These are phyloP conservation scores for Calonectria fujianensis DNA, from an alignment of 2,329 filamentous ascomycete species.

Conservation along the genomic window DNA sequence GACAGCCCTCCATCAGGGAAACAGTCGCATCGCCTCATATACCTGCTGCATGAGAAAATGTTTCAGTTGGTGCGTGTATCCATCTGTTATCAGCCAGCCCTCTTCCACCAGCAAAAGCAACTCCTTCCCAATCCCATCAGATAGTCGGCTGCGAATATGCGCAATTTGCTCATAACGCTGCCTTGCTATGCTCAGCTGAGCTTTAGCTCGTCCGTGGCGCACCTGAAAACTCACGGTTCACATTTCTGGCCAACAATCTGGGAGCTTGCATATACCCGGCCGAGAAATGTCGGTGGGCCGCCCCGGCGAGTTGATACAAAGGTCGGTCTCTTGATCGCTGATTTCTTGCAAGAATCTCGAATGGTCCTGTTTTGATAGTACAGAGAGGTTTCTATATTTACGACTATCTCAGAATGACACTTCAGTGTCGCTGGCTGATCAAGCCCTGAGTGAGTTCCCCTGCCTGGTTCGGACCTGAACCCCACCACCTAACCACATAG, in stretches of 20 bases:
- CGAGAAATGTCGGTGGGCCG: not conserved
- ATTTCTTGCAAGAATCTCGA: not conserved
- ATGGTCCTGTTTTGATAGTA: not conserved
- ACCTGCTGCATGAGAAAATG: not conserved
- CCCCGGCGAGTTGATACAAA: not conserved
- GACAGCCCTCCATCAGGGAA: not conserved
- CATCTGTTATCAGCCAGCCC: not conserved
- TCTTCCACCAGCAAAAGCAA: constrained; percentile 5
- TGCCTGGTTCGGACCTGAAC: not conserved
- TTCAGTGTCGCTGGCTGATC: not conserved
- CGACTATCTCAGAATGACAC: not conserved
- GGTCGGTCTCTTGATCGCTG: not conserved
- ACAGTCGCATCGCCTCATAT: not conserved
- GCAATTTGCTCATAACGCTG: not conserved
- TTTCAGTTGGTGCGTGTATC: not conserved
- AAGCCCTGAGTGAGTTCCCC: not conserved
- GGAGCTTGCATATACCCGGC: not conserved
- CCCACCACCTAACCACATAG: not conserved
- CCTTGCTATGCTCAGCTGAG: not conserved
- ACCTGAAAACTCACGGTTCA: not conserved
- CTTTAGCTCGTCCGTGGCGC: not conserved
- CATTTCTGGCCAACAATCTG: not conserved
- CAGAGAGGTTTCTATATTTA: not conserved
- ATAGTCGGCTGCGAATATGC: not conserved
- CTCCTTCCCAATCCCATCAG: not conserved